Conservation (phyloP, 2,329 filamentous ascomycete genomes). For the Diaporthe destruens region DNA sequence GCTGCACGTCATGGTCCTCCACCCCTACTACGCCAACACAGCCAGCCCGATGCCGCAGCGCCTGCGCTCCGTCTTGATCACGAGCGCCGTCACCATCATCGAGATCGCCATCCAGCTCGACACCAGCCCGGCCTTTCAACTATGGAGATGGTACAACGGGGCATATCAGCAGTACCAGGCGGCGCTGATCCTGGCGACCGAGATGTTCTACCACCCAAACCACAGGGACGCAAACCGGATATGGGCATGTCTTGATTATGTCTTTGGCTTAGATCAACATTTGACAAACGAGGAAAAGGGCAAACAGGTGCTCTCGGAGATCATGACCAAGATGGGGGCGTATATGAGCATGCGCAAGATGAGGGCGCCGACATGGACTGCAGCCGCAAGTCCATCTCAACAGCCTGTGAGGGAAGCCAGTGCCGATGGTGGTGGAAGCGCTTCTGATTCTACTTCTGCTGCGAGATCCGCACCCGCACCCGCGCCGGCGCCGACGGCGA, state of each 20-base stretch:
- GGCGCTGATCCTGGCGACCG: slow-evolving; percentile 75
- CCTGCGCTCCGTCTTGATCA: slow-evolving; percentile 73
- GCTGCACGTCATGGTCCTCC: slow-evolving; percentile 75
- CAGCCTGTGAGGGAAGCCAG: slow-evolving; percentile 51
- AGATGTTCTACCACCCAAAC: slow-evolving; percentile 71
- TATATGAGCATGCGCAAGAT: slow-evolving; percentile 72
- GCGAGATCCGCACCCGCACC: background rate
- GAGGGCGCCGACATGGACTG: slow-evolving; percentile 62
- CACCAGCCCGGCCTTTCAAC: slow-evolving; percentile 58
- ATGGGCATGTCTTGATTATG: slow-evolving; percentile 79
- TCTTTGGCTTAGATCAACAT: slow-evolving; percentile 71
- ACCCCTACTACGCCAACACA: slow-evolving; percentile 71
- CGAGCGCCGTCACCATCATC: slow-evolving; percentile 66
- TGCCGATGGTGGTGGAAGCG: background rate
- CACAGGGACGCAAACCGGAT: slow-evolving; percentile 73
- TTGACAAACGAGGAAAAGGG: slow-evolving; percentile 69
- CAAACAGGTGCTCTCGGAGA: slow-evolving; percentile 70
- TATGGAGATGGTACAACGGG: slow-evolving; percentile 79
- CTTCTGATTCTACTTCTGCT: too few species aligned
- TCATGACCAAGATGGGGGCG: slow-evolving; percentile 70
- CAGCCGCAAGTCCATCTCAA: slow-evolving; percentile 53
- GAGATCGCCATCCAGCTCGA: slow-evolving; percentile 63
- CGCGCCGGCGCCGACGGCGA: background rate
- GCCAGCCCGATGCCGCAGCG: slow-evolving; percentile 68
- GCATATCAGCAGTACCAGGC: slow-evolving; percentile 81